phyloP scores from a whole-genome alignment of 2,329 filamentous ascomycete species.

The Malbranchea zuffiana region DNA sequence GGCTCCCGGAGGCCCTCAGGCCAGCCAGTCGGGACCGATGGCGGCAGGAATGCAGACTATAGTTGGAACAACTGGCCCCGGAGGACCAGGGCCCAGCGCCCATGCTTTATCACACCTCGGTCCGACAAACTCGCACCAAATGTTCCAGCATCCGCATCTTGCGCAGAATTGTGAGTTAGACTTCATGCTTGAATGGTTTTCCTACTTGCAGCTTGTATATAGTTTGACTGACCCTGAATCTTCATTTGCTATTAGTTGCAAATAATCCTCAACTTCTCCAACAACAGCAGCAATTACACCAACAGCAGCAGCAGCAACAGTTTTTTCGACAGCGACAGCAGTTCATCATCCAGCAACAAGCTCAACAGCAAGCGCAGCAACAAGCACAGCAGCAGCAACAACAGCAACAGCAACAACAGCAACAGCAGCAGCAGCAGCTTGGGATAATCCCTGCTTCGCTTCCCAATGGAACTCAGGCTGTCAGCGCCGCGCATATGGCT shows the following conservation, averaged over 20 bases:
- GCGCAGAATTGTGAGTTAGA: slow-evolving; percentile 32
- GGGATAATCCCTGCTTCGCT: slow-evolving; percentile 30
- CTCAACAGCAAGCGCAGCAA: slow-evolving; percentile 28
- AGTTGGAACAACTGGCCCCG: slow-evolving; percentile 41
- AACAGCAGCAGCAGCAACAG: slow-evolving; percentile 20
- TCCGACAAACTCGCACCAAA: slow-evolving; percentile 41
- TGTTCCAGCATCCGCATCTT: slow-evolving; percentile 42
- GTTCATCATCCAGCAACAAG: slow-evolving; percentile 22
- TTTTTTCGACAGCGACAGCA: slow-evolving; percentile 24
- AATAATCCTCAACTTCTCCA: slow-evolving; percentile 39
- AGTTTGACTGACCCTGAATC: slow-evolving; percentile 2
- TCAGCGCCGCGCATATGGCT: slow-evolving; percentile 34
- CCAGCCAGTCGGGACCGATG: slow-evolving; percentile 52
- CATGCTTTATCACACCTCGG: slow-evolving; percentile 52
- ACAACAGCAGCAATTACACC: slow-evolving; percentile 27
- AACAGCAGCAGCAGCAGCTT: slow-evolving; percentile 21
- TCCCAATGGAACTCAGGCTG: slow-evolving; percentile 32
- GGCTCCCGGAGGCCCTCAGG: slow-evolving; percentile 47
- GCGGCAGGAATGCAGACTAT: slow-evolving; percentile 53
- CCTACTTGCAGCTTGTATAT: slow-evolving; percentile 1
- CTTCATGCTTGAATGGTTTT: not conserved
- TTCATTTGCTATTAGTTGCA: slow-evolving; percentile 20
- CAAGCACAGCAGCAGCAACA: slow-evolving; percentile 32
- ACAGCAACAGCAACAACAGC: slow-evolving; percentile 20
- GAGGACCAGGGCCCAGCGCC: slow-evolving; percentile 42